Evolutionary conservation across 441 rosid species (phyloP).

Genomic region (Gossypium armourianum): DNA sequence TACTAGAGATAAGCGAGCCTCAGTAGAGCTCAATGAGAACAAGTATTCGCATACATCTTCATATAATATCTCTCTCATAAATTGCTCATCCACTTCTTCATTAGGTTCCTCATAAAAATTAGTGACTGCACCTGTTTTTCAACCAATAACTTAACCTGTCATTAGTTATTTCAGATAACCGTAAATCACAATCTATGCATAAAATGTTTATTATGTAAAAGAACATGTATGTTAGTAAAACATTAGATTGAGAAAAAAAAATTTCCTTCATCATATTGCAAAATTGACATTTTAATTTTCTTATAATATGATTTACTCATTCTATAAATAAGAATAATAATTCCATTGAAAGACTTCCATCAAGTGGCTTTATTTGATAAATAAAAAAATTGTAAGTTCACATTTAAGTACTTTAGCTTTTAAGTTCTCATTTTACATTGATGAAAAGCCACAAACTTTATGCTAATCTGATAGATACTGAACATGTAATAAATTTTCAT

Average conservation of each 20-base stretch:
- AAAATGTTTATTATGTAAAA: not conserved
- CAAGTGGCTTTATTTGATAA: not conserved
- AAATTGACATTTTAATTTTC: not conserved
- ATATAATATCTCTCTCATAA: slow-evolving; percentile 53
- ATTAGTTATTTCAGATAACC: not conserved
- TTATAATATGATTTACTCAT: not conserved
- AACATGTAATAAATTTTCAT: not conserved
- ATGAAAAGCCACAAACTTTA: not conserved
- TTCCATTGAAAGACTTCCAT: not conserved
- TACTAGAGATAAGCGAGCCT: slow-evolving; percentile 60
- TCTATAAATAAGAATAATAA: not conserved
- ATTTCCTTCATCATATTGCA: not conserved
- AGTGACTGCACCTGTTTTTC: slow-evolving; percentile 27
- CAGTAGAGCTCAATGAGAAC: slow-evolving; percentile 59
- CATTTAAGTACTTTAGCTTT: not conserved
- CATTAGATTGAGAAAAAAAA: not conserved
- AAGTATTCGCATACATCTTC: slow-evolving; percentile 72
- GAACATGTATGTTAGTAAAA: not conserved
- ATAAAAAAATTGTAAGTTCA: not conserved
- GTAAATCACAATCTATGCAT: not conserved
- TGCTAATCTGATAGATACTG: not conserved
- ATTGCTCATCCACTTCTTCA: slow-evolving; percentile 53
- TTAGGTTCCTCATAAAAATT: slow-evolving; percentile 31
- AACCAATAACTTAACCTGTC: slow-evolving; percentile 8
- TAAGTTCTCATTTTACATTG: not conserved